Base-by-base conservation (phyloP, 805 yeast genomes). In the Debaryomyces tyrocola region DNA sequence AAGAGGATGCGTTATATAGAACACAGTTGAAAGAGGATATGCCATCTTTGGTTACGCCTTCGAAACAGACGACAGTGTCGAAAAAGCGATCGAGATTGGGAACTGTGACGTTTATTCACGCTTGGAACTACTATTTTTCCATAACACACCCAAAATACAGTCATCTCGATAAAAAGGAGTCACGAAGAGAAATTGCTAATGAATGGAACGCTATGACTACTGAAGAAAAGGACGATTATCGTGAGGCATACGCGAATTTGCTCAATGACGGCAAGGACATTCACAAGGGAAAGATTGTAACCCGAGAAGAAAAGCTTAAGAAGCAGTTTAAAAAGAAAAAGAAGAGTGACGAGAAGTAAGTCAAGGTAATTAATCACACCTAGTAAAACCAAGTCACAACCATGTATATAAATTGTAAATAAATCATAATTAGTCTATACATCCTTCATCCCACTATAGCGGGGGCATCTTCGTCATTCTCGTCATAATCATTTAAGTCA, bases 101-200 rank as follows among this genome's bases (percentile, higher is more conserved):
- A 39, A 31, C 60, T 34, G 47, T 68, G 28, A 60, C 62, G 11
- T 53, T 58, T 47, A 61, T 61, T 20, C 63, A 69, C 45, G 73
- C 73, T 1, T 69, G 73, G 71, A 69, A 69, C 55, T 69, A 66
- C 46, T 69, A 49, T 49, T 47, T 57, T 49, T 47, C 59, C 27
- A 20, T 54, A 24, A 53, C 41, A 31, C 58, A 55, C 39, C 49
- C 55, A 11, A 36, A 51, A 27, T 51, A 45, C 39, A 38, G 35
- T 11, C 50, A 45, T 37, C 31, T 45, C 20, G 40, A 41, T 12
- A 40, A 34, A 21, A 37, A 36, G 38, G 46, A 54, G 45, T 39
- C 51, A 43, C 37, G 57, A 27, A 51, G 20, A 17, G 47, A 49
- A 28, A 43, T 54, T 9, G 43, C 59, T 1, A 34, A 18, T 7